Conservation (phyloP, 371 early-diverging fungal genomes). For the Quaeritorhiza haematococci region DNA sequence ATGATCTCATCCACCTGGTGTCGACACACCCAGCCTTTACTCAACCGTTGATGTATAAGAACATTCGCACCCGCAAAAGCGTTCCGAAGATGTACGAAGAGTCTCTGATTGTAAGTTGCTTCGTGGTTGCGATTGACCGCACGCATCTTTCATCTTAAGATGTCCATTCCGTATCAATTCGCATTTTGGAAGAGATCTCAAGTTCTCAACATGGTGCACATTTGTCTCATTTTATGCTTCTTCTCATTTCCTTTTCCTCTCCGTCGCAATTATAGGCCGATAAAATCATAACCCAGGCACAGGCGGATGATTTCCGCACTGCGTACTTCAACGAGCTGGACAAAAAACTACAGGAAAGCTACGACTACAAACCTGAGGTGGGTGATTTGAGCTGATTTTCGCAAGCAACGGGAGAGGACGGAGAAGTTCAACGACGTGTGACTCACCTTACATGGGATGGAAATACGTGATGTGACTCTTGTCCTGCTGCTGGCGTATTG, state of each 20-base stretch:
- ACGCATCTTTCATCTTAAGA: no score
- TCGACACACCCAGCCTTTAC: no score
- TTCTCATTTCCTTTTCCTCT: no score
- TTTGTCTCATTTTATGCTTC: no score
- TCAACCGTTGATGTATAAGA: constrained; percentile 93
- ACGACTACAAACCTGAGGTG: constrained; percentile 49
- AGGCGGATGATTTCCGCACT: constrained; percentile 50
- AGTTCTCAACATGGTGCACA: background rate
- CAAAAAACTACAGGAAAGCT: constrained; percentile 50
- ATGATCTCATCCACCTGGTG: no score
- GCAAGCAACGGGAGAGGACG: no score
- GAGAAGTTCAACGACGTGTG: no score
- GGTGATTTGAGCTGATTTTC: background rate
- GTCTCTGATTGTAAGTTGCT: constrained; percentile 32
- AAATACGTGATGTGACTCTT: constrained; percentile 1
- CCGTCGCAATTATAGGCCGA: constrained; percentile 18
- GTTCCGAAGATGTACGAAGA: constrained; percentile 80
- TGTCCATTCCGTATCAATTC: background rate
- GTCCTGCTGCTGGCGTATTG: constrained; percentile 1
- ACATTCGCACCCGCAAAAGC: constrained; percentile 74
- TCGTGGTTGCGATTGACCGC: constrained; percentile 2
- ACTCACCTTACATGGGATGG: background rate
- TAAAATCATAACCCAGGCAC: constrained; percentile 30
- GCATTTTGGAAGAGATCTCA: background rate
- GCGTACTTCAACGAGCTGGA: constrained; percentile 55